Percentiles rank a stretch among this genome's conserved stretches.
Conservation (phyloP, 176 grass and related monocot species). For the Oryza australiensis region DNA sequence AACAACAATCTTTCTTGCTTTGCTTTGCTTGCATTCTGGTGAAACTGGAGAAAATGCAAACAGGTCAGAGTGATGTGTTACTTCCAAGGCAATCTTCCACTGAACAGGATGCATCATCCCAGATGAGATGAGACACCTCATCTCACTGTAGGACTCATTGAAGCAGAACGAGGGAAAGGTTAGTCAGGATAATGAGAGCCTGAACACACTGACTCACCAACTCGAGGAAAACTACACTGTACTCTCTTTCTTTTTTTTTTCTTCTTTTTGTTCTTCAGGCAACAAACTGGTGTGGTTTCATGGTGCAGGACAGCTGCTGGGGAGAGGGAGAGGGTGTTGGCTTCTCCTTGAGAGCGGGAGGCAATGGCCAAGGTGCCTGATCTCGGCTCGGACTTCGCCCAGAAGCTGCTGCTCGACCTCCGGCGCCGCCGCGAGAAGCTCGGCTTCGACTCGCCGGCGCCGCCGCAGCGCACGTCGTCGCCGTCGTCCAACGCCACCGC, state of each 20-base stretch:
- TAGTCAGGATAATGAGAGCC: slow-evolving; percentile 39
- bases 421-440: slow-evolving; percentile 73
- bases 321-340: background rate
- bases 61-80: slow-evolving; percentile 28
- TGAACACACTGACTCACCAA: slow-evolving; percentile 43
- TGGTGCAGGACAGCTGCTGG: slow-evolving; percentile 27
- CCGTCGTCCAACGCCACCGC: background rate
- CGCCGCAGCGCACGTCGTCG: slow-evolving; percentile 19
- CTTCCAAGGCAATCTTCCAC: slow-evolving; percentile 49
- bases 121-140: slow-evolving; percentile 43
- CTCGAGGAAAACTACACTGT: slow-evolving; percentile 31
- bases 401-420: slow-evolving; percentile 91
- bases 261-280: background rate
- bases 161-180: slow-evolving; percentile 3
- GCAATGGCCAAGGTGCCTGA: slow-evolving; percentile 60
- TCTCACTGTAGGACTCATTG: slow-evolving; percentile 24
- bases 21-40: slow-evolving; percentile 79
- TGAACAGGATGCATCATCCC: slow-evolving; percentile 33
- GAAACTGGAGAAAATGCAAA: slow-evolving; percentile 52
- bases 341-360: slow-evolving; percentile 3
- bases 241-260: background rate
- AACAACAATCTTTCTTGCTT: slow-evolving; percentile 8
- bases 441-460: slow-evolving; percentile 34
- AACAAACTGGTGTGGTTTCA: slow-evolving; percentile 25
- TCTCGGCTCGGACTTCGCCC: slow-evolving; percentile 76